Evolutionary conservation across 2,329 filamentous ascomycete species (phyloP), one percentile per base, ranked within the genome.

Genomic region (Thyridium curvatum): DNA sequence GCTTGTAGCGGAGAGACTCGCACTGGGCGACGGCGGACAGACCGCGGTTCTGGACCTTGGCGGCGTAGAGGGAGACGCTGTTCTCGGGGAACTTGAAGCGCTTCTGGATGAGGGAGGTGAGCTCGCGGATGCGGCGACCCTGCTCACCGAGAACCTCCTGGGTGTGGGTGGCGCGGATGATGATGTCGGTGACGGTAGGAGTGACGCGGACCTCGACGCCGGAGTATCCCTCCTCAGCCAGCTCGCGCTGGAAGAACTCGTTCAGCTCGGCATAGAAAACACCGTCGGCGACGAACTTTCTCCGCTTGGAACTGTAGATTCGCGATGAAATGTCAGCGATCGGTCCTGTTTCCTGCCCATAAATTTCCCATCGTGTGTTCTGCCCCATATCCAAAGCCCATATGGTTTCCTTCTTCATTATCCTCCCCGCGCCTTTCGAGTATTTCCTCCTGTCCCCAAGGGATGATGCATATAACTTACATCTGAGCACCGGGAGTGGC

Each of bases 71-170:
- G 54, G 93, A 97, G 69, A 98, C 93, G 59, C 86, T 94, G 86
- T 97, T 97, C 79, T 97, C 91, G 74, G 93, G 91, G 85, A 98
- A 98, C 82, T 96, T 96, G 87, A 98, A 98, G 67, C 93, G 90
- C 86, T 98, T 97, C 81, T 98, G 94, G 81, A 98, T 98, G 68
- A 98, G 85, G 64, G 89, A 96, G 68, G 93, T 98, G 73, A 98
- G 89, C 82, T 98, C 93, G 71, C 93, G 91, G 73, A 98, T 98
- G 77, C 93, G 88, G 77, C 93, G 90, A 65, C 93, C 93, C 82
- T 98, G 93, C 84, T 98, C 93, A 66, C 93, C 93, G 64, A 98
- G 88, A 59, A 98, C 94, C 79, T 98, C 94, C 79, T 98, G 93
- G 66, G 93, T 98, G 84, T 98, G 93, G 65, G 93, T 98, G 67